Evolutionary conservation across 306 rosid genomes (phyloP).

Genomic region (Quercus berberidifolia): DNA sequence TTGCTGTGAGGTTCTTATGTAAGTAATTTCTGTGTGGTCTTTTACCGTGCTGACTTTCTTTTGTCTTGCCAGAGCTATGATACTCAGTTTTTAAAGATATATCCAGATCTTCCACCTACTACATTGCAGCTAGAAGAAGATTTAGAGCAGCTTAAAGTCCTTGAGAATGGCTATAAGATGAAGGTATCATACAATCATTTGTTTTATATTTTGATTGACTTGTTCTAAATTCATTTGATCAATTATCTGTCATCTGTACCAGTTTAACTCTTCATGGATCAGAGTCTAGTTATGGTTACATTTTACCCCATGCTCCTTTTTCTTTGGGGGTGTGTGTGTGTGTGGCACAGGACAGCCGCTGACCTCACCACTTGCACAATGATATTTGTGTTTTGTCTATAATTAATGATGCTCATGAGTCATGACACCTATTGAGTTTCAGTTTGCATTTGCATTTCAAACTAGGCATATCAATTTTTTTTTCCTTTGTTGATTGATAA

Average conservation of each 20-base stretch:
- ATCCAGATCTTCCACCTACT: slow-evolving; percentile 73
- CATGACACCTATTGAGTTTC: too few relatives aligned
- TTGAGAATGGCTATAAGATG: slow-evolving; percentile 96
- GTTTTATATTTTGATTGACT: background rate
- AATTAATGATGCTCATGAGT: too few relatives aligned
- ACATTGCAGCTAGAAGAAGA: slow-evolving; percentile 95
- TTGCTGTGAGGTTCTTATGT: background rate
- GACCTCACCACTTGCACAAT: too few relatives aligned
- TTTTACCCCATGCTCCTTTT: too few relatives aligned
- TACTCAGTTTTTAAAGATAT: slow-evolving; percentile 65
- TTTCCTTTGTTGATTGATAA: too few relatives aligned
- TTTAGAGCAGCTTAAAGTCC: slow-evolving; percentile 95
- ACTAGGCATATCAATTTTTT: too few relatives aligned
- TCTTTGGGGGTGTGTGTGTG: too few relatives aligned
- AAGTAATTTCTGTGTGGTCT: background rate
- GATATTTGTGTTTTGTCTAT: too few relatives aligned
- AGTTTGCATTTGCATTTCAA: too few relatives aligned
- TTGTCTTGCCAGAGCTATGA: slow-evolving; percentile 66
- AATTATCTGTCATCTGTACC: background rate
- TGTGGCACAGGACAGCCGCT: too few relatives aligned
- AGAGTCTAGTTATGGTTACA: too few relatives aligned
- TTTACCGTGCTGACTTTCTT: background rate
- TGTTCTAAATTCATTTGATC: background rate
- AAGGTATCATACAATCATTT: slow-evolving; percentile 50
- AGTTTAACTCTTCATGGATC: too few relatives aligned